A percentile compares a stretch with the other conserved stretches of the same genome.
Conservation (phyloP, 2,329 filamentous ascomycete species). For the Chrysoporthe deuterocubensis region DNA sequence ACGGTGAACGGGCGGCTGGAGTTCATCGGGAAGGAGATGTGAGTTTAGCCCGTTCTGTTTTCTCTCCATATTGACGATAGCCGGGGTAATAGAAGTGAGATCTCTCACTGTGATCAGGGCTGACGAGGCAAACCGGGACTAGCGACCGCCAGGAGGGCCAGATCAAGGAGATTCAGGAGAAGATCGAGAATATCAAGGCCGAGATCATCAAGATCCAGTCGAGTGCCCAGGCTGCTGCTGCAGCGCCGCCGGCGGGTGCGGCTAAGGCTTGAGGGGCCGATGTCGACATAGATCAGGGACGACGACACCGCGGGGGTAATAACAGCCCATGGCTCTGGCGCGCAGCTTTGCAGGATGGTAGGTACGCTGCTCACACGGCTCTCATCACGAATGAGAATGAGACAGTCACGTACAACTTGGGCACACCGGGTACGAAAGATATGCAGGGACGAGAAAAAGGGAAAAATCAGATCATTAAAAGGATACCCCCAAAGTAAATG, state of each 20-base stretch:
- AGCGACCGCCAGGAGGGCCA: constrained; percentile 49
- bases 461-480: background rate
- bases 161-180: constrained; percentile 60
- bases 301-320: background rate
- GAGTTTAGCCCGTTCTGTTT: constrained; percentile 40
- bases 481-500: background rate
- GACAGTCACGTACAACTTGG: background rate
- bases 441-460: background rate
- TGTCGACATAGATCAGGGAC: background rate
- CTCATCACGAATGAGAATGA: background rate
- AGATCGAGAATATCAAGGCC: constrained; percentile 61
- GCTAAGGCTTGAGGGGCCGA: constrained; percentile 37
- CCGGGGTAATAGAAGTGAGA: too few species aligned
- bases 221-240: constrained; percentile 41
- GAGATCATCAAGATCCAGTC: constrained; percentile 63
- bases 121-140: constrained; percentile 30
- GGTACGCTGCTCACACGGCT: background rate
- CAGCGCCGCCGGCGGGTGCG: constrained; percentile 32
- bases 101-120: constrained; percentile 6
- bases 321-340: background rate
- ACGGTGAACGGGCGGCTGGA: constrained; percentile 89
- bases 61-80: background rate
- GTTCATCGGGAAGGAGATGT: constrained; percentile 95
- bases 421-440: background rate
- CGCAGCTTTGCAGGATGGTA: background rate